Evolutionary conservation across 805 yeast species (phyloP).

Genomic region (Starmerella bacillaris): DNA sequence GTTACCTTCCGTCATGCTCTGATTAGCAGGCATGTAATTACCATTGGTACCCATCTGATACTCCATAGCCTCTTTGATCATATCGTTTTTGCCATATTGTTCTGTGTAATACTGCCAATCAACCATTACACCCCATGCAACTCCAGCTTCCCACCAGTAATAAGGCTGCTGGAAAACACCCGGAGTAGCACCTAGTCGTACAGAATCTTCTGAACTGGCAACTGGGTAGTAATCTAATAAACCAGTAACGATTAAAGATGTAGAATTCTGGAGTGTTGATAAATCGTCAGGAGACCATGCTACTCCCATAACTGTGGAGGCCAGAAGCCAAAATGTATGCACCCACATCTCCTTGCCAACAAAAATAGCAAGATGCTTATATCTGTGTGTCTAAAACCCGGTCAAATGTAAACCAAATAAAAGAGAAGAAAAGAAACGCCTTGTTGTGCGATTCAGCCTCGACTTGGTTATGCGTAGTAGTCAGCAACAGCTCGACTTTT

Average conservation of each 20-base stretch:
- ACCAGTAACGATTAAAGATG: conserved; percentile 47
- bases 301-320: background rate
- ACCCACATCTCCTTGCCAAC: too few species aligned
- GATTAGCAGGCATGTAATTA: conserved; percentile 66
- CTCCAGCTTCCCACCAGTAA: conserved; percentile 91
- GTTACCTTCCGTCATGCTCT: conserved; percentile 71
- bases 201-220: conserved; percentile 29
- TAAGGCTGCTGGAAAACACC: conserved; percentile 61
- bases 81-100: conserved; percentile 42
- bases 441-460: too few species aligned
- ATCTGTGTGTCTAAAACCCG: too few species aligned
- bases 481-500: too few species aligned
- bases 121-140: conserved; percentile 47
- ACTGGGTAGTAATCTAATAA: conserved; percentile 54
- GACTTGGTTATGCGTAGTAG: too few species aligned
- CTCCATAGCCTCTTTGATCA: conserved; percentile 41
- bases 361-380: too few species aligned
- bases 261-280: conserved; percentile 27
- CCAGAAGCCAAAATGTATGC: too few species aligned
- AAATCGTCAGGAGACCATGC: conserved; percentile 1
- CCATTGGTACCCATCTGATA: conserved; percentile 46
- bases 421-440: too few species aligned
- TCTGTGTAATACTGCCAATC: conserved; percentile 59
- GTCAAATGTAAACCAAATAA: too few species aligned
- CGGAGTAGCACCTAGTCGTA: conserved; percentile 42